A percentile compares a stretch with the other conserved stretches of the same genome.
phyloP scores from a whole-genome alignment of 2,329 filamentous ascomycete species.

The Graphium sp. region DNA sequence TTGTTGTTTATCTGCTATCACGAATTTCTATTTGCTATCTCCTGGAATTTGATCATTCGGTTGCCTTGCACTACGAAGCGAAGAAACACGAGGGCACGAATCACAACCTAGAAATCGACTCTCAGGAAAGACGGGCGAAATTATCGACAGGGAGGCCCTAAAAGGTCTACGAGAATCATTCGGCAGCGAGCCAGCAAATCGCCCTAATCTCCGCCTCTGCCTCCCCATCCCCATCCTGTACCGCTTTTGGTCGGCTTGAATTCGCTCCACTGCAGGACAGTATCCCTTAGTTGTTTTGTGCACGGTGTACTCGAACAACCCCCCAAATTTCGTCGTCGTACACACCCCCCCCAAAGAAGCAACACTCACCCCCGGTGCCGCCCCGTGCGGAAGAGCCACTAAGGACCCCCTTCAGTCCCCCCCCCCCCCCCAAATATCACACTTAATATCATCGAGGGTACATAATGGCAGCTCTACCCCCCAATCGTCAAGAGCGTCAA shows the following conservation, averaged over 20 bases:
- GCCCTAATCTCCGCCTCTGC: not conserved
- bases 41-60: too few relatives aligned
- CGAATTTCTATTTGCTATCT: too few relatives aligned
- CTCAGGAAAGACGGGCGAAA: too few relatives aligned
- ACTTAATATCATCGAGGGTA: conserved; percentile 4
- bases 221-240: too few relatives aligned
- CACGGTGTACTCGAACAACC: conserved; percentile 2
- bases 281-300: not conserved
- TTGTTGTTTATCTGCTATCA: too few relatives aligned
- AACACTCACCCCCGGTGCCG: conserved; percentile 6
- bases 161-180: too few relatives aligned
- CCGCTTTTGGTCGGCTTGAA: conserved; percentile 21
- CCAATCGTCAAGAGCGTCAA: conserved; percentile 35
- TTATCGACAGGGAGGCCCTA: too few relatives aligned
- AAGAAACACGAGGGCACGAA: too few relatives aligned
- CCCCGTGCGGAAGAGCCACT: conserved; percentile 3
- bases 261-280: conserved; percentile 1
- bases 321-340: conserved; percentile 2
- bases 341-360: conserved; percentile 7
- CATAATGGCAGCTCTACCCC: conserved; percentile 51
- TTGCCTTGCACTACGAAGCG: too few relatives aligned
- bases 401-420: conserved; percentile 1
- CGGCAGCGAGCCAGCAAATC: too few relatives aligned
- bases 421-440: conserved; percentile 6
- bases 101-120: too few relatives aligned